Conservation (phyloP, 2,329 filamentous ascomycete genomes). For the Colletotrichum abscissum region DNA sequence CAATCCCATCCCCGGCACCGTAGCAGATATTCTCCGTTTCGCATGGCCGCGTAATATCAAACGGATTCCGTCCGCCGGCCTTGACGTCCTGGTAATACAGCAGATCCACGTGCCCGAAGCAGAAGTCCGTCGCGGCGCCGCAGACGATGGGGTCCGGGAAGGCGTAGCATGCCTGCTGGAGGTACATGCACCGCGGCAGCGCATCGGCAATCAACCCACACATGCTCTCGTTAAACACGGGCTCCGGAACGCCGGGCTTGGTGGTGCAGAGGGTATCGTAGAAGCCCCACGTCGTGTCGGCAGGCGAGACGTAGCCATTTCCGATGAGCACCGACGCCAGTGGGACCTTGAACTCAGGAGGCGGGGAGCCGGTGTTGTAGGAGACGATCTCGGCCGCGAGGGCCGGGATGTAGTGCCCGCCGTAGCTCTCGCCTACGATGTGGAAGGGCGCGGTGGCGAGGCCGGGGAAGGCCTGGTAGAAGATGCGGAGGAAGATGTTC, state of each 20-base stretch:
- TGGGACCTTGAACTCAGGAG: conserved; percentile 50
- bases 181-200: conserved; percentile 56
- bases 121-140: conserved; percentile 47
- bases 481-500: conserved; percentile 60
- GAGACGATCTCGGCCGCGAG: conserved; percentile 55
- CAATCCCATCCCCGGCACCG: conserved; percentile 39
- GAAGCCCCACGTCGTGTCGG: conserved; percentile 36
- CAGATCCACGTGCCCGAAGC: conserved; percentile 49
- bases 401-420: conserved; percentile 59
- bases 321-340: conserved; percentile 58
- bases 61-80: conserved; percentile 52
- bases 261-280: conserved; percentile 38
- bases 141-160: conserved; percentile 54
- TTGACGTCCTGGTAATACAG: conserved; percentile 54
- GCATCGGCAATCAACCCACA: conserved; percentile 47
- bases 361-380: conserved; percentile 54
- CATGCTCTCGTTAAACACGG: conserved; percentile 34
- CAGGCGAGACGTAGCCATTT: conserved; percentile 52
- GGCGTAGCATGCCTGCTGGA: conserved; percentile 50
- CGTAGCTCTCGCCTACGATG: conserved; percentile 61
- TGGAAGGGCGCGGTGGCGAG: conserved; percentile 51
- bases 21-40: conserved; percentile 53
- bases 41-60: conserved; percentile 54
- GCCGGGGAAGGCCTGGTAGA: conserved; percentile 57
- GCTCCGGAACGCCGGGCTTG: conserved; percentile 35